Conservation (phyloP, 352 stramenopile species). For the Phytophthora lateralis region DNA sequence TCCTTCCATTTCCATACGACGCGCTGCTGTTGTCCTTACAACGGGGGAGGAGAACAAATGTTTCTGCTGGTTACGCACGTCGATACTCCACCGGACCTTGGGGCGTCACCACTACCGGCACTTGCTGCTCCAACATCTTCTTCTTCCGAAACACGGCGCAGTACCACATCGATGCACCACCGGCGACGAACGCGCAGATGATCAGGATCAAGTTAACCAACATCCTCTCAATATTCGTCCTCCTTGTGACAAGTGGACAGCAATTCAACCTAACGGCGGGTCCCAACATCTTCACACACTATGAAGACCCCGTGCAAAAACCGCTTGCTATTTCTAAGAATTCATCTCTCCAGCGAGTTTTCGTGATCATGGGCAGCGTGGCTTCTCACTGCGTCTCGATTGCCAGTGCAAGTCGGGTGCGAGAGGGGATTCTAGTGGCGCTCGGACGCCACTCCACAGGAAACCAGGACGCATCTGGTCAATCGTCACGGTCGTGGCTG, state of each 20-base stretch:
- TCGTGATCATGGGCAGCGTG: conserved; percentile 29
- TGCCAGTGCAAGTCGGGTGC: conserved; percentile 26
- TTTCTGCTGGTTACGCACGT: conserved; percentile 30
- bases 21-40: neutral
- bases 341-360: neutral
- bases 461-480: conserved; percentile 1
- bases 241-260: neutral
- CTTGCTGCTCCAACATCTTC: conserved; percentile 26
- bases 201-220: conserved; percentile 28
- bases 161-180: conserved; percentile 30
- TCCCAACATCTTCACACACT: too few species aligned
- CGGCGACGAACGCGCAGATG: conserved; percentile 33
- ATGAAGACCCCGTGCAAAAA: neutral
- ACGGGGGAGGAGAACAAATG: too few species aligned
- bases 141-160: conserved; percentile 25
- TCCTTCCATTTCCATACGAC: neutral
- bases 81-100: conserved; percentile 31
- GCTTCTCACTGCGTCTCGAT: conserved; percentile 39
- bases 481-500: conserved; percentile 26
- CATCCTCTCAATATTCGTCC: conserved; percentile 18
- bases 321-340: conserved; percentile 17
- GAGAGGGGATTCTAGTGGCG: conserved; percentile 43
- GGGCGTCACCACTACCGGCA: conserved; percentile 24
- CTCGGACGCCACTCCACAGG: conserved; percentile 26
- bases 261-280: neutral